phyloP scores from a whole-genome alignment of 768 basidiomycete species.

The Lentinus brumalis region DNA sequence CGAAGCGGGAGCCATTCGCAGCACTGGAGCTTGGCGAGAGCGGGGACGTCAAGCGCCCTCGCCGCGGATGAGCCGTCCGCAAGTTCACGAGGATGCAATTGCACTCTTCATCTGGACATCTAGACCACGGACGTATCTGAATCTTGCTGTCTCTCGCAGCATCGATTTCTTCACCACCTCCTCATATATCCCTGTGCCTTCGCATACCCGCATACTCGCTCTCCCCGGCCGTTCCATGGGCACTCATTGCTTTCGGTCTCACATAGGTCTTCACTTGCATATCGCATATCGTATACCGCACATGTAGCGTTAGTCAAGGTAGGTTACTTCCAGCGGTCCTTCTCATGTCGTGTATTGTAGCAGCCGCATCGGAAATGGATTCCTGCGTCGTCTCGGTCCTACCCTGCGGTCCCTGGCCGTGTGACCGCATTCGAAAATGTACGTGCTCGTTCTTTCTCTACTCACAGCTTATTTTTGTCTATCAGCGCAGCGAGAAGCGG shows the following conservation, averaged over 20 bases:
- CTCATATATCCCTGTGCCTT: no score
- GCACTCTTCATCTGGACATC: no score
- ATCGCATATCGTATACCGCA: neutral
- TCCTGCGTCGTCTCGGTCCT: no score
- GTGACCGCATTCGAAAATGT: no score
- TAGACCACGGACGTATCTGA: no score
- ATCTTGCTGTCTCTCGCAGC: no score
- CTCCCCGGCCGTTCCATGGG: neutral
- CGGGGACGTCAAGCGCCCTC: constrained; percentile 19
- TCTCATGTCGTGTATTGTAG: neutral
- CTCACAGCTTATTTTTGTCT: no score
- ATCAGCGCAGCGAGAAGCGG: no score
- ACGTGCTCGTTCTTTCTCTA: no score
- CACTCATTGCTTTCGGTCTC: neutral
- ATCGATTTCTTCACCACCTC: no score
- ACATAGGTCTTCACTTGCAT: neutral
- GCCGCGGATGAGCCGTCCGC: constrained; percentile 5
- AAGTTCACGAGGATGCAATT: neutral
- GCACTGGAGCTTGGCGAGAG: constrained; percentile 19
- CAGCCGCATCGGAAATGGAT: neutral
- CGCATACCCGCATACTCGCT: neutral
- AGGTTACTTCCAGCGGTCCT: neutral
- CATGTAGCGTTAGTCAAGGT: neutral
- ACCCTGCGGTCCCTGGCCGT: no score
- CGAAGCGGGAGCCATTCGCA: constrained; percentile 18